Conservation (phyloP, 257 asterid genomes). For the Eucommia ulmoides region DNA sequence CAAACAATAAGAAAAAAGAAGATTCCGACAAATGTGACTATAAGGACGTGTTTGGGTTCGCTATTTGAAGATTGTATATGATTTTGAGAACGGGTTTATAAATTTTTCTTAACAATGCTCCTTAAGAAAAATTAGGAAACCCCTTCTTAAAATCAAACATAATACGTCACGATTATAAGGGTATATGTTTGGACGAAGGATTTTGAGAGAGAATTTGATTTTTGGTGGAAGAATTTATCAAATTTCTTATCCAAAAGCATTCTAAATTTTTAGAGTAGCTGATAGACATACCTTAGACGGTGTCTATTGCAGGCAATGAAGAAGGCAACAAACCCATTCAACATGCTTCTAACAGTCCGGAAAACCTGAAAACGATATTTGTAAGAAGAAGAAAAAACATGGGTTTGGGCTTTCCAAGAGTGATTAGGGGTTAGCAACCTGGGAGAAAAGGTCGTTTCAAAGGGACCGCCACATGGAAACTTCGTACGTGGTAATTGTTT, state of each 20-base stretch:
- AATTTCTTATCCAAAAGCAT: no score
- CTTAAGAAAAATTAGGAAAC: neutral
- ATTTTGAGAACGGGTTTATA: neutral
- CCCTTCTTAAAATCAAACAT: neutral
- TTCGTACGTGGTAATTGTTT: conserved; percentile 59
- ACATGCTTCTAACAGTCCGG: conserved; percentile 87
- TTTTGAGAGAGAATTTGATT: neutral
- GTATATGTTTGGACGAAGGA: neutral
- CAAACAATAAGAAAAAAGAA: no score
- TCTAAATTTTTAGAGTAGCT: no score
- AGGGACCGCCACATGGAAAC: conserved; percentile 82
- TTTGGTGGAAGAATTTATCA: no score
- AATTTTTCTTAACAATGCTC: no score
- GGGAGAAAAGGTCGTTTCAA: conserved; percentile 94
- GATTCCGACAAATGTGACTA: neutral
- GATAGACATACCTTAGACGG: conserved; percentile 65
- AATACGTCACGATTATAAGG: neutral
- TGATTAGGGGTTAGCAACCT: conserved; percentile 29
- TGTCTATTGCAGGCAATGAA: conserved; percentile 81
- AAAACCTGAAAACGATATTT: conserved; percentile 36
- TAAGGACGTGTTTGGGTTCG: neutral
- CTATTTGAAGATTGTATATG: neutral
- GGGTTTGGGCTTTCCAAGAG: neutral
- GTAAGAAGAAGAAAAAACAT: neutral
- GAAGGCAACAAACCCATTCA: conserved; percentile 80